Evolutionary conservation across 73 alveolate genomes (phyloP), one percentile per base, ranked within the genome.

Genomic region (Diophrys appendiculata): DNA sequence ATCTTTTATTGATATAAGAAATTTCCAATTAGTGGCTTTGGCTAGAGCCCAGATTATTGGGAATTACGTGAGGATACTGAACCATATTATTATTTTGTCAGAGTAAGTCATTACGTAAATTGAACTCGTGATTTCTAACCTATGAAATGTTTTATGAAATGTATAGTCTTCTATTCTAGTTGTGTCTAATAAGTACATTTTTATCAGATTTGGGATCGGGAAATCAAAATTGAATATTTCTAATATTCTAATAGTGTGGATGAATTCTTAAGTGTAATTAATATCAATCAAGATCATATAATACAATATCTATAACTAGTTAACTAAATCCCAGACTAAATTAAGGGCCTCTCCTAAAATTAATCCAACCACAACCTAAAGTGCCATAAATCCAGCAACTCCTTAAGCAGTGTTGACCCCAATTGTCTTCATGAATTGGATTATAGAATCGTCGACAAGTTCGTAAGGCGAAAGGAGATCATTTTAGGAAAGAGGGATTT

Each of bases 321-420:
- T 67, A 18, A 67, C 2, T 28, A 67, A 24, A 25, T 67, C 75
- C 75, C 75, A 67, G 5, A 67, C 5, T 26, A 25, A 67, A 28
- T 23, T 25, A 43, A 67, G 24, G 54, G 31, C 75, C 24, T 31
- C 75, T 3, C 75, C 75, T 18, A 43, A 11, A 11, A 43, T 5
- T 11, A 43, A 11, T 11, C n/a, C 5, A 11, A 43, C 5, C n/a
- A 43, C 5, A 11, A 43, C 18, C 60, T 43, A 43, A 5, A 43
- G 18, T 18, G 18, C 18, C 5, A 43, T 5, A 43, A 18, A 5
- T 11, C 60, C 60, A 43, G 18, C 5, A 11, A 43, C n/a, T 5
- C 60, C 60, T 43, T 43, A 11, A 11, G 60, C 5, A 43, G 60
- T 11, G 5, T 5, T 18, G 18, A 18, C 60, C 18, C 60, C 60